Evolutionary conservation across 2,329 filamentous ascomycete species (phyloP).

Genomic region (Aschersonia sp.): DNA sequence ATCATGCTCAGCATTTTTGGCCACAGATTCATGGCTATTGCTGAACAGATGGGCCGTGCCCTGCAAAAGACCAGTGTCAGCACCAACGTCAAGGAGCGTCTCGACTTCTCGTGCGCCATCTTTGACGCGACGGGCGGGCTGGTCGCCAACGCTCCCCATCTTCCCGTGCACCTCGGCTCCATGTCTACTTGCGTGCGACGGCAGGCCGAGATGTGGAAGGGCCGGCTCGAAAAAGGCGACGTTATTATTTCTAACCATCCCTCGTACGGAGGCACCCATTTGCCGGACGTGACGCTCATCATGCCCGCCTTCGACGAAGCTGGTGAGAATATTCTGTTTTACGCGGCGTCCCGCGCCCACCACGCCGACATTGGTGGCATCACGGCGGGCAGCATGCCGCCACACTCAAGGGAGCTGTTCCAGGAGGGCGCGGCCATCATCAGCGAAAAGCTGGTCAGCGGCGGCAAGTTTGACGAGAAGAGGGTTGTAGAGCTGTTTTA

Average conservation of each 20-base stretch:
- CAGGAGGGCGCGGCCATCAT: constrained; percentile 50
- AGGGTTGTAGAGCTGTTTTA: constrained; percentile 59
- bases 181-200: constrained; percentile 73
- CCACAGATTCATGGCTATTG: constrained; percentile 75
- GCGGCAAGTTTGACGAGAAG: constrained; percentile 65
- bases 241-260: constrained; percentile 76
- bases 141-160: constrained; percentile 66
- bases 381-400: constrained; percentile 68
- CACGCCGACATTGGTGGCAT: constrained; percentile 80
- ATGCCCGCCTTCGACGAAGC: constrained; percentile 57
- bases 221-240: constrained; percentile 62
- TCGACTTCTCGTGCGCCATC: constrained; percentile 71
- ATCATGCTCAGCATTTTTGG: constrained; percentile 70
- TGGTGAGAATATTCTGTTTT: constrained; percentile 63
- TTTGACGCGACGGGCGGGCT: constrained; percentile 64
- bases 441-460: constrained; percentile 56
- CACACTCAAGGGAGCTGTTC: constrained; percentile 49
- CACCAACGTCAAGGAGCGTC: constrained; percentile 68
- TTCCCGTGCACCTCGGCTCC: constrained; percentile 67
- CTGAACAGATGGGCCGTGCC: constrained; percentile 70
- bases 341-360: constrained; percentile 66
- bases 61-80: constrained; percentile 70
- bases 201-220: constrained; percentile 67
- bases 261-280: constrained; percentile 68
- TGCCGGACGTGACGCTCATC: constrained; percentile 69